Evolutionary conservation across 345 rosid genomes (phyloP).

Genomic region (Citrus sp.): DNA sequence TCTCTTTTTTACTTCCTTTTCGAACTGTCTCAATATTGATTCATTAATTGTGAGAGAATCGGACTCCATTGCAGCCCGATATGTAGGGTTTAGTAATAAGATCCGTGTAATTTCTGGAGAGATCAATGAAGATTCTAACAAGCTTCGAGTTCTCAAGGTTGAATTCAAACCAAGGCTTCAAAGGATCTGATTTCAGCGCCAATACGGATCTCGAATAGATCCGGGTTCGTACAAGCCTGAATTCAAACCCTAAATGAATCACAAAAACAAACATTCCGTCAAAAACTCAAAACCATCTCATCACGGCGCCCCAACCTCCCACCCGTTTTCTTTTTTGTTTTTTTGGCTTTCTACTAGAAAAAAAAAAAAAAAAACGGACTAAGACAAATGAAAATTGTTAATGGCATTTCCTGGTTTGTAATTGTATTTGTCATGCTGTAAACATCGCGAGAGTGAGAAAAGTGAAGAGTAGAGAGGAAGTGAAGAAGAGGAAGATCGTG

Average conservation of each 20-base stretch:
- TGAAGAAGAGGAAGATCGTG: no score
- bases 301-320: no score
- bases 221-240: slow-evolving; percentile 38
- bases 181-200: slow-evolving; percentile 77
- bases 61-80: slow-evolving; percentile 50
- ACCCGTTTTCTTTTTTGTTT: no score
- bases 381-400: no score
- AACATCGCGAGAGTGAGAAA: no score
- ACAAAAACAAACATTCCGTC: no score
- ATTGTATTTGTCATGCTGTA: no score
- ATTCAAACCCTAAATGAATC: slow-evolving; percentile 36
- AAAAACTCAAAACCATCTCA: no score
- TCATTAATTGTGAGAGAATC: slow-evolving; percentile 68
- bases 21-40: slow-evolving; percentile 55
- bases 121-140: slow-evolving; percentile 80
- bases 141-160: slow-evolving; percentile 90
- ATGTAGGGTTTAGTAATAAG: slow-evolving; percentile 69
- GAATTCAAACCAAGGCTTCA: slow-evolving; percentile 60
- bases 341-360: no score
- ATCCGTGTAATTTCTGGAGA: slow-evolving; percentile 77
- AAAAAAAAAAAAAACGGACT: no score
- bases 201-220: slow-evolving; percentile 65
- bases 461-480: no score
- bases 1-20: slow-evolving; percentile 91
- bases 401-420: no score